These are phyloP conservation scores for Trichosporon ovoides DNA, from an alignment of 1,284 basidiomycete species.

Conservation along the genomic window DNA sequence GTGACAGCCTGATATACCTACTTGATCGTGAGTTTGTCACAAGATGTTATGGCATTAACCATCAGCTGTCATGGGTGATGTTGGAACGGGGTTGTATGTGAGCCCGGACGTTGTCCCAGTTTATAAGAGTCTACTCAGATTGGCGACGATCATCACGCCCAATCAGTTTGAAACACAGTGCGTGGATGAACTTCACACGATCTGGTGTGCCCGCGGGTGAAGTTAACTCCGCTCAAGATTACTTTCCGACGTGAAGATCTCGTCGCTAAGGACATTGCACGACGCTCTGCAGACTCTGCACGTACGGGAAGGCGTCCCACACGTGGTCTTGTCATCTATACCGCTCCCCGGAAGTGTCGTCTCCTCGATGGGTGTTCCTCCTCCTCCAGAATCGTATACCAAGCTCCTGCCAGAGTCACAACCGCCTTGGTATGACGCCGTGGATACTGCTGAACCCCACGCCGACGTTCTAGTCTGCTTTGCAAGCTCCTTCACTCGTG, in stretches of 20 bases:
- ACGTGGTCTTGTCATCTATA: conserved; percentile 90
- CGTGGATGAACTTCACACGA: conserved; percentile 31
- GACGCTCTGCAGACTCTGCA: conserved; percentile 71
- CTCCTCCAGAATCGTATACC: conserved; percentile 39
- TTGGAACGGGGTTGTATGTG: conserved; percentile 76
- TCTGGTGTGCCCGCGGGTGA: neutral
- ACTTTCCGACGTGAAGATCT: conserved; percentile 66
- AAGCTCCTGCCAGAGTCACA: conserved; percentile 26
- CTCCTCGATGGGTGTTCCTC: conserved; percentile 32
- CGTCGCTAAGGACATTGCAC: conserved; percentile 61
- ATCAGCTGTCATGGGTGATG: conserved; percentile 80
- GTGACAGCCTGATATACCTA: conserved; percentile 69
- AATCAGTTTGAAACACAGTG: conserved; percentile 99
- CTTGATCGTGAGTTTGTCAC: conserved; percentile 68
- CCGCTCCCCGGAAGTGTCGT: conserved; percentile 44
- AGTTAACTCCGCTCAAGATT: conserved; percentile 54
- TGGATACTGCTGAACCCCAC: conserved; percentile 20
- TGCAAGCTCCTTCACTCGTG: conserved; percentile 41
- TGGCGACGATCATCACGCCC: conserved; percentile 87
- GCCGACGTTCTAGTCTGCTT: conserved; percentile 69
- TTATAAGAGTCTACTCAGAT: conserved; percentile 70
- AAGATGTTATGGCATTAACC: neutral
- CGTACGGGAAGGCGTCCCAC: conserved; percentile 63
- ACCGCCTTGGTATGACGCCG: conserved; percentile 38
- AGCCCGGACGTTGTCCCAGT: conserved; percentile 80